Evolutionary conservation across 768 basidiomycete species (phyloP).

Genomic region (Hydnomerulius pinastri): DNA sequence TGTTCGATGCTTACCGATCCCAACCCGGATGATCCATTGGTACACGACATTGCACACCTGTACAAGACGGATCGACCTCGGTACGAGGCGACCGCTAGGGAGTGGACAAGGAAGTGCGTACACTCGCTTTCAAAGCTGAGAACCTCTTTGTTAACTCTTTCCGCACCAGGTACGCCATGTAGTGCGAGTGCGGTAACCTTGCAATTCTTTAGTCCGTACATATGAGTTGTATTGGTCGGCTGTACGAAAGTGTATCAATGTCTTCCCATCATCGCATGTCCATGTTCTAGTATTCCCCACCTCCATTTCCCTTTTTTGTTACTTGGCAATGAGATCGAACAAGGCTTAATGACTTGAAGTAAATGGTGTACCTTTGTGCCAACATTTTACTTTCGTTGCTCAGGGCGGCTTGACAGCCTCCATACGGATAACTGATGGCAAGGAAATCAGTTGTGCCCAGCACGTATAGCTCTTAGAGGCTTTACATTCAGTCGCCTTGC

Average conservation of each 20-base stretch:
- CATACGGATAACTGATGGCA: too few species aligned
- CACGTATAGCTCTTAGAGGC: too few species aligned
- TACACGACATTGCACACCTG: conserved; percentile 96
- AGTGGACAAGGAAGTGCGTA: conserved; percentile 98
- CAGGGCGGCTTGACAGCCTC: too few species aligned
- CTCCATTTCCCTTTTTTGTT: conserved; percentile 13
- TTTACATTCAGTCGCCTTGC: too few species aligned
- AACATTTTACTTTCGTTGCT: not conserved
- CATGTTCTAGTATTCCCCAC: conserved; percentile 35
- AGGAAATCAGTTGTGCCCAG: too few species aligned
- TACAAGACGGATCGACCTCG: conserved; percentile 99
- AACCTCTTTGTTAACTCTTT: conserved; percentile 2
- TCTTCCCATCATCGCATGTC: conserved; percentile 32
- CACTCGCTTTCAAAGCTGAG: not conserved
- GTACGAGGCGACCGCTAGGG: conserved; percentile 97
- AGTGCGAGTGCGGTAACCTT: conserved; percentile 32
- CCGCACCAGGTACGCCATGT: conserved; percentile 52
- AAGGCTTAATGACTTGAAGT: conserved; percentile 18
- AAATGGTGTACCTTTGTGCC: not conserved
- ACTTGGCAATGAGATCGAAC: conserved; percentile 19
- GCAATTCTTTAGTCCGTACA: conserved; percentile 21
- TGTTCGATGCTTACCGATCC: conserved; percentile 99
- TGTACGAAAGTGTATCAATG: conserved; percentile 37
- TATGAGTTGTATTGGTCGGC: conserved; percentile 33
- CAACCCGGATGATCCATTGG: conserved; percentile 98